Percentiles rank a stretch among this genome's conserved stretches.
phyloP scores from a whole-genome alignment of 2,329 filamentous ascomycete species.

The Fusarium sp. region DNA sequence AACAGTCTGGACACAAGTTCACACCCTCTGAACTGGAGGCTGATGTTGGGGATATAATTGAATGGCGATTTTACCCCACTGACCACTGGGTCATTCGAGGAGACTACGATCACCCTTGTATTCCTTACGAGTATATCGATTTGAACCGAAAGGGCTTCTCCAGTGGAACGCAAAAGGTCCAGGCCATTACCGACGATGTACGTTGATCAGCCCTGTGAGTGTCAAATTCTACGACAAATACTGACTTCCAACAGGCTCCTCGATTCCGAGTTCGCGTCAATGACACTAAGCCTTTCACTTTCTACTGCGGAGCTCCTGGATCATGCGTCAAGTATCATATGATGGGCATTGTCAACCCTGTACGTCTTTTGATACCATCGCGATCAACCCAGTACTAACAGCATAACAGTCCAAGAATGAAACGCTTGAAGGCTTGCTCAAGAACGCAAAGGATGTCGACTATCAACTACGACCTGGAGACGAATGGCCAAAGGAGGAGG shows the following conservation, averaged over 20 bases:
- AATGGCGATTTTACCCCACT: slow-evolving; percentile 71
- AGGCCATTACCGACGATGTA: slow-evolving; percentile 60
- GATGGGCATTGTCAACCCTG: slow-evolving; percentile 81
- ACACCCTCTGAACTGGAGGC: slow-evolving; percentile 48
- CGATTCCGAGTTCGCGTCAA: slow-evolving; percentile 63
- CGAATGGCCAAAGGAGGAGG: slow-evolving; percentile 62
- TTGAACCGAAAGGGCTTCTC: slow-evolving; percentile 64
- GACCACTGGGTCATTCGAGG: slow-evolving; percentile 74
- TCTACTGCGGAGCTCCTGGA: slow-evolving; percentile 75
- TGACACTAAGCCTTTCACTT: slow-evolving; percentile 73
- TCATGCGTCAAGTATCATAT: slow-evolving; percentile 76
- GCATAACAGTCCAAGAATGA: slow-evolving; percentile 58
- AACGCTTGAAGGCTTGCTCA: slow-evolving; percentile 61
- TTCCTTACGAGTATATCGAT: slow-evolving; percentile 68
- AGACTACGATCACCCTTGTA: slow-evolving; percentile 70
- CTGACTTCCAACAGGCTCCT: slow-evolving; percentile 51
- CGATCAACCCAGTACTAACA: slow-evolving; percentile 12
- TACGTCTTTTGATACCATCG: slow-evolving; percentile 46
- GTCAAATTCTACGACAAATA: slow-evolving; percentile 9
- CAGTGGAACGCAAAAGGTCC: slow-evolving; percentile 61
- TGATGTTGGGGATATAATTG: slow-evolving; percentile 62
- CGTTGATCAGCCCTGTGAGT: slow-evolving; percentile 31
- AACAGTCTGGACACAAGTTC: slow-evolving; percentile 49
- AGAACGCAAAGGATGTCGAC: slow-evolving; percentile 60
- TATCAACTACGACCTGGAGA: slow-evolving; percentile 69